phyloP scores from a whole-genome alignment of 345 rosid species.

The Cardamine chenopodiifolia region DNA sequence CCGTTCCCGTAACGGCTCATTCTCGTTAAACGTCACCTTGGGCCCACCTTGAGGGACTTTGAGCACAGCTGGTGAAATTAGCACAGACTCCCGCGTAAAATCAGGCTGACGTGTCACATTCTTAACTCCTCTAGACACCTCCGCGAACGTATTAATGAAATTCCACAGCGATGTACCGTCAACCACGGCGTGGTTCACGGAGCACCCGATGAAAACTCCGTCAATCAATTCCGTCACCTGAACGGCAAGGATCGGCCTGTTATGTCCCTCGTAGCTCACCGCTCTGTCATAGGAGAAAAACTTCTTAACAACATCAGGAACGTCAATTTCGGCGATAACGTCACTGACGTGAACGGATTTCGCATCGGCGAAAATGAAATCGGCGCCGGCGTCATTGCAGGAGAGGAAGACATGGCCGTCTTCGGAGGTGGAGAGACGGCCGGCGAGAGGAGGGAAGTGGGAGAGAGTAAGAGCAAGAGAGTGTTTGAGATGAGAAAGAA shows the following conservation, averaged over 20 bases:
- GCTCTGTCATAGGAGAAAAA: conserved; percentile 66
- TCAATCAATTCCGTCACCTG: conserved; percentile 83
- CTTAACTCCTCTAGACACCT: conserved; percentile 56
- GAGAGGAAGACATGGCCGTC: conserved; percentile 58
- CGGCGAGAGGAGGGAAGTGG: conserved; percentile 90
- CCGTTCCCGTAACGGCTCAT: conserved; percentile 72
- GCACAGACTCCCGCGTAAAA: conserved; percentile 62
- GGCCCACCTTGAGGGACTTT: conserved; percentile 75
- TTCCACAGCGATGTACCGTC: conserved; percentile 98
- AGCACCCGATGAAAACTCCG: conserved; percentile 75
- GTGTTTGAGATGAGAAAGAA: conserved; percentile 51
- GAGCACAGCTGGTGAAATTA: conserved; percentile 70
- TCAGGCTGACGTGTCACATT: conserved; percentile 54
- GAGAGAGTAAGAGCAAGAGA: conserved; percentile 58
- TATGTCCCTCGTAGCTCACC: conserved; percentile 82
- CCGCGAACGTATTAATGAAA: conserved; percentile 86
- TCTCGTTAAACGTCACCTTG: conserved; percentile 67
- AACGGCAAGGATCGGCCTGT: conserved; percentile 69
- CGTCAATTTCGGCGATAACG: conserved; percentile 54
- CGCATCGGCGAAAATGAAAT: conserved; percentile 60
- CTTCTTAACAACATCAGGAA: conserved; percentile 56
- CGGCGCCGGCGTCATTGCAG: conserved; percentile 78
- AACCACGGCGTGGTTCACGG: conserved; percentile 73
- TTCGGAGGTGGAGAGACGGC: conserved; percentile 62
- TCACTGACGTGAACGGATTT: conserved; percentile 45